These are phyloP conservation scores for Sanghuangporus weigelae DNA, from an alignment of 1,284 basidiomycete species.

Conservation along the genomic window DNA sequence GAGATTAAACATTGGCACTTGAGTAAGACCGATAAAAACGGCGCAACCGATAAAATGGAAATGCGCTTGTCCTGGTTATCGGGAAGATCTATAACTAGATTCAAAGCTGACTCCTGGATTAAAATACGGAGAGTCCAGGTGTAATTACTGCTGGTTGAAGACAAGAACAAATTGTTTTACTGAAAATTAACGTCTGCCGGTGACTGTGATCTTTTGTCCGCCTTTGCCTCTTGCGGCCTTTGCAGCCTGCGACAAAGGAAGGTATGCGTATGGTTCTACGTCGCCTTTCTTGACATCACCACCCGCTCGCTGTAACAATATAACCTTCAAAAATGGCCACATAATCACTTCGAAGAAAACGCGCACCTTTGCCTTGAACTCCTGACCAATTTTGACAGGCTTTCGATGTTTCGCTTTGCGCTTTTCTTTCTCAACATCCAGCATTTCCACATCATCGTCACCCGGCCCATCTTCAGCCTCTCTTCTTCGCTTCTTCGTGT, in stretches of 20 bases:
- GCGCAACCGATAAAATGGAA: no score
- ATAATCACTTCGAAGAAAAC: not conserved
- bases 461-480: conserved; percentile 50
- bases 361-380: conserved; percentile 83
- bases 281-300: conserved; percentile 88
- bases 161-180: not conserved
- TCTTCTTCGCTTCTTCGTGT: conserved; percentile 84
- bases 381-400: conserved; percentile 67
- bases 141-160: not conserved
- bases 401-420: conserved; percentile 52
- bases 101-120: not conserved
- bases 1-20: no score
- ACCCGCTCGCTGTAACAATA: conserved; percentile 67
- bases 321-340: not conserved
- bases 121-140: not conserved
- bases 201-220: conserved; percentile 42
- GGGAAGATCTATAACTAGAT: no score
- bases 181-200: conserved; percentile 38
- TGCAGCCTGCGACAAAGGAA: conserved; percentile 79
- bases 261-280: conserved; percentile 90
- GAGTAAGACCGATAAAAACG: no score
- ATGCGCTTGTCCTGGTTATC: no score
- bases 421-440: conserved; percentile 44
- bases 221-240: conserved; percentile 48
- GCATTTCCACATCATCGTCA: conserved; percentile 71